Percentiles rank a stretch among this genome's conserved stretches.
Conservation (phyloP, 2,329 filamentous ascomycete genomes). For the Chrysoporthe austroafricana region DNA sequence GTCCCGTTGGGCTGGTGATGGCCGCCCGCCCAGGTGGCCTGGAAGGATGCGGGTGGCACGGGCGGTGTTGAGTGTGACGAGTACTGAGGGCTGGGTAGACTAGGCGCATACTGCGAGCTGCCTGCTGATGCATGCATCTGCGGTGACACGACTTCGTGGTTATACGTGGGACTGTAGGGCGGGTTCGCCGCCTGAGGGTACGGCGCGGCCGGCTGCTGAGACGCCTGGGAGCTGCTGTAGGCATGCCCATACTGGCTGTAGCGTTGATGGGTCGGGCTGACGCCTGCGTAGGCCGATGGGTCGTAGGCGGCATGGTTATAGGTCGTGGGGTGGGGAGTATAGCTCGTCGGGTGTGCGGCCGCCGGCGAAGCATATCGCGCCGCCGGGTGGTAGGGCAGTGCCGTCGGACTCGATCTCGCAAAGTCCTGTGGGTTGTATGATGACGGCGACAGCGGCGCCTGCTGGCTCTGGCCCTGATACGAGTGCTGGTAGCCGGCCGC, state of each 20-base stretch:
- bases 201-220: constrained; percentile 39
- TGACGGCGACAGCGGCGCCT: constrained; percentile 50
- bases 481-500: constrained; percentile 57
- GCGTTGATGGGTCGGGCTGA: constrained; percentile 53
- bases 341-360: constrained; percentile 36
- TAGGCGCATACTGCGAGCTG: constrained; percentile 44
- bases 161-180: constrained; percentile 34
- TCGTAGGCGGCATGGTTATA: constrained; percentile 62
- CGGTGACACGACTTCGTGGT: constrained; percentile 24
- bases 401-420: constrained; percentile 57
- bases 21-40: constrained; percentile 31
- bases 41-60: constrained; percentile 28
- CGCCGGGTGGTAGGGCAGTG: constrained; percentile 53
- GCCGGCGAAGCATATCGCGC: constrained; percentile 43
- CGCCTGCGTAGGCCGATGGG: constrained; percentile 60
- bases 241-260: constrained; percentile 50
- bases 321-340: constrained; percentile 44
- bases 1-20: constrained; percentile 33
- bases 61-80: constrained; percentile 34
- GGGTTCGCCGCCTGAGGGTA: constrained; percentile 46
- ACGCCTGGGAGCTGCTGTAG: constrained; percentile 44
- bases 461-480: constrained; percentile 49
- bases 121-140: constrained; percentile 23
- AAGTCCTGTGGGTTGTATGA: constrained; percentile 76
- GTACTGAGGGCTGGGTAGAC: constrained; percentile 43